Evolutionary conservation across 2,329 filamentous ascomycete species (phyloP), one percentile per base, ranked within the genome.

Genomic region (Penicillium sp.): DNA sequence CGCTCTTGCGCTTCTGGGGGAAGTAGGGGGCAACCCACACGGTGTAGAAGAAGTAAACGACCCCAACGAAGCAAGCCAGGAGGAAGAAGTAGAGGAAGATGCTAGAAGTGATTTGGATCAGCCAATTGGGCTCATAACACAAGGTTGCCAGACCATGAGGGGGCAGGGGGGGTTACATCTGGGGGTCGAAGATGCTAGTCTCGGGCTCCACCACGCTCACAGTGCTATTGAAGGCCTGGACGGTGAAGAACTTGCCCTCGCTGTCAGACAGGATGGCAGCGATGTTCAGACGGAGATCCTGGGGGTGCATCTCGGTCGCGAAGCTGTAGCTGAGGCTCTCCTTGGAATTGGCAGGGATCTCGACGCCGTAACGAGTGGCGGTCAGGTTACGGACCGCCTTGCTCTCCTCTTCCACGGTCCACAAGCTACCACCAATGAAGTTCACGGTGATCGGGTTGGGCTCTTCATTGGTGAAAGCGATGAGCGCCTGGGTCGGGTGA

Each of bases 41-140:
- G 81, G 89, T 94, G 85, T 99, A 99, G 79, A 97, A 91, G 77
- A 96, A 96, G 85, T 93, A 97, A 73, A 89, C 85, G 51, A 88
- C 91, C 59, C 89, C 92, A 62, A 78, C 85, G 73, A 96, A 95
- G 60, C 82, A 84, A 59, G 83, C 87, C 51, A 88, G 81, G 67
- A 99, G 89, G 81, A 97, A 87, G 73, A 96, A 82, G 82, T 97
- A 97, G 60, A 99, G 86, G 86, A 99, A 99, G 79, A 97, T 91
- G 73, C 94, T 97, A 33, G 23, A 33, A 27, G 43, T 57, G 23
- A 14, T 12, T 18, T 60, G 54, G 45, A 22, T 60, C 20, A 57
- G 58, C 68, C 53, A 54, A 58, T 51, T 48, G 54, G n/a, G 29
- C 4, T 25, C 29, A 22, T 8, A 35, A 20, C 31, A 41, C 3